Conservation (phyloP, 2,329 filamentous ascomycete species). For the Curvularia lunata region DNA sequence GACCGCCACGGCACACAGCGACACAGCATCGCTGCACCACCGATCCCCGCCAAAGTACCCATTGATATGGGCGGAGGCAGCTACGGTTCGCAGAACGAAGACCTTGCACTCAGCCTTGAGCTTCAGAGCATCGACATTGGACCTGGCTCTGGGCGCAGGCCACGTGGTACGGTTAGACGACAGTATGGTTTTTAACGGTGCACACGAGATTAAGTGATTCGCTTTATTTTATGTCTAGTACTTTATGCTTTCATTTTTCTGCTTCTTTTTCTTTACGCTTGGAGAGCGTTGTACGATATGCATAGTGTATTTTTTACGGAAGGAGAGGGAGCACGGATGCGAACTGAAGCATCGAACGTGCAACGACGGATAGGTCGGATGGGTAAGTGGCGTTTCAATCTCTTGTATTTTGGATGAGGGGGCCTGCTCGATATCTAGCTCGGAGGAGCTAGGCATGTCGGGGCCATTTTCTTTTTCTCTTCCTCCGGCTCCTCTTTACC, state of each 20-base stretch:
- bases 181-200: constrained; percentile 22
- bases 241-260: background rate
- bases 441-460: constrained; percentile 12
- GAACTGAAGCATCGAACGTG: background rate
- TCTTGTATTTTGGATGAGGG: background rate
- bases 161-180: constrained; percentile 21
- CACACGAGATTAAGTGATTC: background rate
- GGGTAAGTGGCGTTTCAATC: background rate
- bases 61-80: constrained; percentile 43
- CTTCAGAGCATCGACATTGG: constrained; percentile 63
- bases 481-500: background rate
- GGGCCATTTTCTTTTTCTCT: background rate
- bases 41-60: constrained; percentile 74
- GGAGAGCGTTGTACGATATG: constrained; percentile 15
- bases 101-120: constrained; percentile 71
- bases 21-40: constrained; percentile 54
- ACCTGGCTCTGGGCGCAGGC: constrained; percentile 31
- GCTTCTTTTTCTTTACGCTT: background rate
- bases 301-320: constrained; percentile 4
- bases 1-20: constrained; percentile 31
- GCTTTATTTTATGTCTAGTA: background rate
- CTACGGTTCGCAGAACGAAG: constrained; percentile 14
- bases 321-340: background rate
- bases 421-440: constrained; percentile 13
- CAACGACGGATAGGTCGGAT: background rate